Evolutionary conservation across 345 rosid genomes (phyloP), one percentile per base, ranked within the genome.

Genomic region (Acer negundo): DNA sequence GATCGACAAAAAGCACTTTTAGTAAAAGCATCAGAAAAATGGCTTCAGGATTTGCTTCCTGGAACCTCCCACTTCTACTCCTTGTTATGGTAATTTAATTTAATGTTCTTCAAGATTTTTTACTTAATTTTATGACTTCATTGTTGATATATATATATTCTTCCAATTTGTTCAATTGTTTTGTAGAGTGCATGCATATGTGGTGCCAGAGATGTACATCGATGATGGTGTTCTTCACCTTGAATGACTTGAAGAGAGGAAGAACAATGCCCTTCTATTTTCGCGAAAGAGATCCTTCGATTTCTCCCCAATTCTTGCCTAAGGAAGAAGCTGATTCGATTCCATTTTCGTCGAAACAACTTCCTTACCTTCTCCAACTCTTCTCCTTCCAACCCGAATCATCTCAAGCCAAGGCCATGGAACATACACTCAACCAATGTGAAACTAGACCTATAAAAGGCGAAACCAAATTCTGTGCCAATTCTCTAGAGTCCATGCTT

Each of bases 401-500:
- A 28, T 55, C 84, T 16, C 86, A 85, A 67, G 92, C 89, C 77
- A 72, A 26, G 46, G 89, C 89, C 38, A 81, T 90, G 80, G 79
- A 83, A 67, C 9, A 74, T 20, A 79, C 90, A 20, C 75, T 88
- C 5, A 68, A 15, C 20, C 64, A 63, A 24, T 90, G 93, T 49
- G 87, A 81, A 40, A 2, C 62, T 0, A 1, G 70, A 10, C 82
- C 89, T 24, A 81, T 90, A 24, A 64, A 73, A 44, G 85, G 86
- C 11, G 91, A 90, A 76, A 80, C 75, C 66, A 85, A 86, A 68
- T 22, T 58, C 24, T 90, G 90, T 17, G 83, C 86, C 0, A 86
- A 89, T 26, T 88, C 91, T 16, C 61, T 85, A 3, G 89, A 90
- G 69, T 83, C 90, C 73, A 80, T 83, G 90, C 83, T 84, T 23